Evolutionary conservation across 1,284 basidiomycete species (phyloP).

Genomic region (Cystodermella granulosa): DNA sequence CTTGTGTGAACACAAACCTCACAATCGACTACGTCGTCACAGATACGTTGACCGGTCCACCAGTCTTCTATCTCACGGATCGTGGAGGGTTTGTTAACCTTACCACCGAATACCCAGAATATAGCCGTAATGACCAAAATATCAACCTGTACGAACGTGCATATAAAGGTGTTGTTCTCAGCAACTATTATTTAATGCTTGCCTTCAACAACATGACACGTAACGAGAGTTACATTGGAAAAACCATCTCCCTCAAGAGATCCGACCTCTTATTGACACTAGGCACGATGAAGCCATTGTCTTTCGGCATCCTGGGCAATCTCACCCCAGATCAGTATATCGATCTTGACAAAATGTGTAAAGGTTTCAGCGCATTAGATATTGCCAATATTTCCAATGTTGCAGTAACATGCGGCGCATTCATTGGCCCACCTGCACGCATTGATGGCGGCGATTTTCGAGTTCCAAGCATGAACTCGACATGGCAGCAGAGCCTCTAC

Average conservation of each 20-base stretch:
- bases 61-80: constrained; percentile 12
- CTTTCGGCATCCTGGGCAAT: no score
- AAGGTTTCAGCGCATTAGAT: no score
- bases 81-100: constrained; percentile 16
- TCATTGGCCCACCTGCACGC: no score
- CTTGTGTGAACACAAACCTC: constrained; percentile 15
- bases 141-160: constrained; percentile 14
- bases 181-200: constrained; percentile 10
- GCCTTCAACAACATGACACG: constrained; percentile 10
- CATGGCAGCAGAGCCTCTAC: constrained; percentile 15
- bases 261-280: no score
- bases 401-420: no score
- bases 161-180: constrained; percentile 15
- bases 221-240: constrained; percentile 5
- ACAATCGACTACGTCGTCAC: constrained; percentile 7
- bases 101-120: constrained; percentile 8
- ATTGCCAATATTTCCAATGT: no score
- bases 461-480: constrained; percentile 9
- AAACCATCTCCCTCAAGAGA: constrained; percentile 10
- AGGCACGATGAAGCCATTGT: no score
- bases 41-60: neutral
- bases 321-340: no score
- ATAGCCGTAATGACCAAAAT: constrained; percentile 15
- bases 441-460: no score
- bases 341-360: no score